phyloP scores from a whole-genome alignment of 1,284 basidiomycete genomes.

The Pascua guehoae region DNA sequence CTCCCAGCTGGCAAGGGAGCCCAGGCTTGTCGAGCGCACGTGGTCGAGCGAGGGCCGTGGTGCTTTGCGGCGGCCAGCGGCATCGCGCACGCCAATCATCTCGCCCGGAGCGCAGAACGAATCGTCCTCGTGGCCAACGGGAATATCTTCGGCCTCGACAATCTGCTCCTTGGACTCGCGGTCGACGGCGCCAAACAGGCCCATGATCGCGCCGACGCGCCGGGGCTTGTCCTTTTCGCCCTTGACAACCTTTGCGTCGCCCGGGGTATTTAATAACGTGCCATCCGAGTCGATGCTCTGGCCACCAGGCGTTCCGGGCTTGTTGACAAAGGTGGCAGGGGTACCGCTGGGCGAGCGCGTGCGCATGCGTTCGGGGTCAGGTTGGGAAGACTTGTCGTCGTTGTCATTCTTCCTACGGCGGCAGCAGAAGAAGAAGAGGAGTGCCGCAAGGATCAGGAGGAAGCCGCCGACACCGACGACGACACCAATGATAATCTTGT shows the following conservation, averaged over 20 bases:
- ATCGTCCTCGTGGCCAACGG: background rate
- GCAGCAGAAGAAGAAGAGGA: conserved; percentile 40
- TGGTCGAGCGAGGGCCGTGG: background rate
- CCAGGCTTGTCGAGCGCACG: background rate
- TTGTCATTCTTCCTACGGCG: conserved; percentile 21
- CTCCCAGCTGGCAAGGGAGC: conserved; percentile 40
- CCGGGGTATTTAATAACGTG: conserved; percentile 6
- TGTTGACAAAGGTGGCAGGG: background rate
- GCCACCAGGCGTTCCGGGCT: conserved; percentile 3
- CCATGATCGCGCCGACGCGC: conserved; percentile 3
- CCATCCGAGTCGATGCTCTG: background rate
- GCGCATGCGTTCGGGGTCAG: background rate
- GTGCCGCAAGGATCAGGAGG: conserved; percentile 31
- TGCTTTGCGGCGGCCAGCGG: background rate
- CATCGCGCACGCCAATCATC: background rate
- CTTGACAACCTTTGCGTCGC: background rate
- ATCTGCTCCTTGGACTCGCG: background rate
- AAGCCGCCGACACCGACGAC: conserved; percentile 31
- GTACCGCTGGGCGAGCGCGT: too few species aligned
- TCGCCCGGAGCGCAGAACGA: conserved; percentile 8
- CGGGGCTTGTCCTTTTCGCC: background rate
- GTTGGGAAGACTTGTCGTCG: background rate
- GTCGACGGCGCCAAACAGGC: conserved; percentile 5
- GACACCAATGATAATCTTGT: conserved; percentile 44
- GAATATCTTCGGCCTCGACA: background rate